Evolutionary conservation across 345 rosid species (phyloP).

Genomic region (Sisymbrium irio): DNA sequence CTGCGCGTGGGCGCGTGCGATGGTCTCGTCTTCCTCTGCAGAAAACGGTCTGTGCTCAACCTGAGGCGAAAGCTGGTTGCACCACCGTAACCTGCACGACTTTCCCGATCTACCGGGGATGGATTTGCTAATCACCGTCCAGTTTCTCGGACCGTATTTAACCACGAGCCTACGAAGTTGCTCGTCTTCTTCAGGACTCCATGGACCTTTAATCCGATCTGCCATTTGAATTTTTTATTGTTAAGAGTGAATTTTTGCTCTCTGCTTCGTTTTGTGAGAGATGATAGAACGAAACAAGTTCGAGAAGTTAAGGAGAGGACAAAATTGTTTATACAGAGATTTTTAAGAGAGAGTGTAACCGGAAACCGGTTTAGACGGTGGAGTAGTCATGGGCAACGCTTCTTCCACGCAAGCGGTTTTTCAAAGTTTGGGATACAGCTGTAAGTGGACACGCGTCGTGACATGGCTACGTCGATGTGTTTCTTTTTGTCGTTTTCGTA

Average conservation of each 20-base stretch:
- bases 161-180: slow-evolving; percentile 62
- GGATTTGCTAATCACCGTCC: slow-evolving; percentile 90
- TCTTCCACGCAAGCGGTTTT: slow-evolving; percentile 64
- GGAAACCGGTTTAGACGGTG: slow-evolving; percentile 40
- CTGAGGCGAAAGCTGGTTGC: slow-evolving; percentile 91
- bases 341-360: not conserved
- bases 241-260: not conserved
- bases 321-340: slow-evolving; percentile 23
- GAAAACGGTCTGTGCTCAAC: slow-evolving; percentile 88
- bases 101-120: slow-evolving; percentile 95
- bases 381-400: slow-evolving; percentile 50
- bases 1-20: slow-evolving; percentile 74
- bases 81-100: slow-evolving; percentile 89
- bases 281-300: not conserved
- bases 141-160: slow-evolving; percentile 79
- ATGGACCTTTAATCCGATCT: slow-evolving; percentile 95
- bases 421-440: slow-evolving; percentile 76
- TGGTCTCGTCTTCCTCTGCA: slow-evolving; percentile 68
- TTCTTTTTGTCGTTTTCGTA: slow-evolving; percentile 31
- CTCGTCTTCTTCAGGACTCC: slow-evolving; percentile 97
- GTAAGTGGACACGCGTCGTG: slow-evolving; percentile 72
- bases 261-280: not conserved
- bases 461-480: slow-evolving; percentile 17
- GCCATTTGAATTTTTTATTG: slow-evolving; percentile 7
- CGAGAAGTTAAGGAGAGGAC: slow-evolving; percentile 15